Base-by-base conservation (phyloP, 2,329 filamentous ascomycete species). In the Lasiodiplodia sp. region DNA sequence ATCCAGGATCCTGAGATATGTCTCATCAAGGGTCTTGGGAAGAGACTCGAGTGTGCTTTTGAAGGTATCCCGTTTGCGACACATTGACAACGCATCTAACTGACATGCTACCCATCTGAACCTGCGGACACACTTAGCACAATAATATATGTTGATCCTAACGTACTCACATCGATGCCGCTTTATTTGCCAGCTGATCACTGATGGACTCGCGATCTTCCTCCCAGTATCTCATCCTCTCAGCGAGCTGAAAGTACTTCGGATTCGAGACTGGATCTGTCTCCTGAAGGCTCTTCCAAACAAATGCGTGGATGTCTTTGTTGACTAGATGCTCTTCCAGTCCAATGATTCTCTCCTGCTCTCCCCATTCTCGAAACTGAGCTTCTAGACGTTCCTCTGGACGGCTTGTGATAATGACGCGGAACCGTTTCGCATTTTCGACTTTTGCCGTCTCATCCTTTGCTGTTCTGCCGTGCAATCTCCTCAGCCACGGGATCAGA, bases 61-160 rank as follows among this genome's bases (percentile, higher is more conserved):
- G 14, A 78, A 68, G 68, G 55, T 69, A 18, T 51, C 53, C 67
- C 66, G 70, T 66, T 72, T 76, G 34, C 70, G 53, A 67, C 74
- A 75, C 37, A 71, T 69, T 23, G 55, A 70, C 11, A 77, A 38
- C 1, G 49, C 66, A 34, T 77, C 71, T 11, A 78, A 69, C 60
- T 77, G 73, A 60, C 74, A 76, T 18, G 53, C 70, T 66, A 68
- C 74, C 75, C 72, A 77, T 63, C 72, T 70, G 28, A 77, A 78
- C 75, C 75, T 75, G 12, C 10, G 0, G 38, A 74, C n/a, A 14
- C 10, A 74, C 65, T 31, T 14, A 67, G 66, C 64, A 67, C 18
- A 21, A 8, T 66, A 8, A 64, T 4, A 23, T 28, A 18, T 11
- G 49, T 7, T 16, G 11, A 3, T 65, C 0, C 47, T 58, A 51